phyloP scores from a whole-genome alignment of 163 green algal species.

The Trebouxia gelatinosa region DNA sequence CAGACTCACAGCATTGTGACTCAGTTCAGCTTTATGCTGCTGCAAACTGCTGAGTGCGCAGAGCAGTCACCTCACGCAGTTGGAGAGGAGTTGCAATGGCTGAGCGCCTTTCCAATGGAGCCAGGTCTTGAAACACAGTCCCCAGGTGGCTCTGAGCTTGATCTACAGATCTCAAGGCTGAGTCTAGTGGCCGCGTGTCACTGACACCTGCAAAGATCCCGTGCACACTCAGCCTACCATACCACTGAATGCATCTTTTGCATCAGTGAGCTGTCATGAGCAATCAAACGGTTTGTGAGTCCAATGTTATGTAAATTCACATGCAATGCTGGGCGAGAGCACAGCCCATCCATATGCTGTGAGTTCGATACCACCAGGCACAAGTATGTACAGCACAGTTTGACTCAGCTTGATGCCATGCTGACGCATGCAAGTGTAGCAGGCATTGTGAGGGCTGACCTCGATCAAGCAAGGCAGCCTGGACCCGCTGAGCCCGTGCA shows the following conservation, averaged over 20 bases:
- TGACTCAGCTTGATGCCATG: not conserved
- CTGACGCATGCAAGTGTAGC: not conserved
- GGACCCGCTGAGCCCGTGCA: not conserved
- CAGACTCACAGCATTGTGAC: not conserved
- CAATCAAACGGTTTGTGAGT: not conserved
- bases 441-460: not conserved
- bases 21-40: not conserved
- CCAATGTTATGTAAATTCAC: not conserved
- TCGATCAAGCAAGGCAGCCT: not conserved
- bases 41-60: not conserved
- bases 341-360: too few species aligned
- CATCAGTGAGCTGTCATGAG: too few species aligned
- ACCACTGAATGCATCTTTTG: too few species aligned
- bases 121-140: constrained; percentile 8
- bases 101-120: not conserved
- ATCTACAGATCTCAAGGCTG: constrained; percentile 15
- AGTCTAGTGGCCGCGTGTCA: constrained; percentile 17
- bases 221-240: too few species aligned
- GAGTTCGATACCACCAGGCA: too few species aligned
- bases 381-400: too few species aligned
- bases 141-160: constrained; percentile 2
- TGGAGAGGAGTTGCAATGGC: not conserved
- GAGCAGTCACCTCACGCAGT: not conserved
- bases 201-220: constrained; percentile 27
- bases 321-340: not conserved